Base-by-base conservation (phyloP, 2,329 filamentous ascomycete species). In the Mycosphaerelloides madeirae region DNA sequence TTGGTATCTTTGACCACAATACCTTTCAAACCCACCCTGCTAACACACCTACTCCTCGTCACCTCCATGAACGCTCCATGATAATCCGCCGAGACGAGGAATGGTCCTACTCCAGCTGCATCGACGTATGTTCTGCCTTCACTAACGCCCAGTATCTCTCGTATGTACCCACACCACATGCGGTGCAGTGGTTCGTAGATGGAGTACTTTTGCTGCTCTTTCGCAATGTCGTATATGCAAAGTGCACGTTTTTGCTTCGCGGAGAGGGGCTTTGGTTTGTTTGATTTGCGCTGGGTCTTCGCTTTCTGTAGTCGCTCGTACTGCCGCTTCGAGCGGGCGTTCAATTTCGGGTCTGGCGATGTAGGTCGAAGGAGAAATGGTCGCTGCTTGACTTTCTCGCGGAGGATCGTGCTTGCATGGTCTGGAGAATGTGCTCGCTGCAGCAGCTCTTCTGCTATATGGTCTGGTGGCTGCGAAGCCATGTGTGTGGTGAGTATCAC, bases 1-100 rank as follows among this genome's bases (percentile, higher is more conserved):
- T 85, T 88, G 40, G 85, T 84, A 69, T 98, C 93, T 63, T 87
- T 82, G 31, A 96, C 81, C 48, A 97, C 85, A 56, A 97, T 91
- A 13, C 93, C 93, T 57, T 75, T 79, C 42, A 91, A 68, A 0
- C 93, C 91, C 0, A 98, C 90, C 13, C 91, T 76, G 42, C 85
- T 82, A 13, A 84, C 79, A 64, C 90, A 96, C 22, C 79, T 71
- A 65, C 89, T 93, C 56, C 90, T 72, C 43, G 91, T 85, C 16
- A 97, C 87, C 68, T 89, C 81, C 15, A 96, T 65, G 55, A 81
- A 72, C 13, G 91, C 90, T 1, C 93, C 93, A 64, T 97, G 90
- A 59, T 89, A 91, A 67, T 98, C 93, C 1, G 90, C 91, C 45
- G 84, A 87, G 34, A 80, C 82, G 28, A 98, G 70, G 65, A 93